Percentiles rank a stretch among this genome's conserved stretches.
Conservation (phyloP, 371 early-diverging fungal genomes). For the Basidiobolus meristosporus region DNA sequence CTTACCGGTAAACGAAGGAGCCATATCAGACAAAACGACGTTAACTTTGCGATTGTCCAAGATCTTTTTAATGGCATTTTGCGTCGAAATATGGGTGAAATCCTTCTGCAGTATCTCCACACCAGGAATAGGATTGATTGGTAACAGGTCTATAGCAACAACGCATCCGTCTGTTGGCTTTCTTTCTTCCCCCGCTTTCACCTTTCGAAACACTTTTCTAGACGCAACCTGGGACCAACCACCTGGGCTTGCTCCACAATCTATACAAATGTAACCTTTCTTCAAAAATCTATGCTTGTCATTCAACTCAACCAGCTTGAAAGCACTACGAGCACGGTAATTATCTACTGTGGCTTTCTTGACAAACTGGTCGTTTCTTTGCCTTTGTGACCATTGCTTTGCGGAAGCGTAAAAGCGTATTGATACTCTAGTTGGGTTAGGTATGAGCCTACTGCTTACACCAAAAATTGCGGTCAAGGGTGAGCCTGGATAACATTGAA, state of each 20-base stretch:
- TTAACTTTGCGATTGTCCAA: conserved; percentile 21
- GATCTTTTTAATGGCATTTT: conserved; percentile 13
- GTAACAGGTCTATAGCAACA: conserved; percentile 51
- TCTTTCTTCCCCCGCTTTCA: conserved; percentile 1
- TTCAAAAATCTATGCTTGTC: conserved; percentile 45
- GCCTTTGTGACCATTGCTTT: conserved; percentile 41
- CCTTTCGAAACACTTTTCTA: conserved; percentile 7
- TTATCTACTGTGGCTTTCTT: conserved; percentile 39
- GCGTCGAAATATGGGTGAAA: conserved; percentile 17
- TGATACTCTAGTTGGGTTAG: too few relatives aligned
- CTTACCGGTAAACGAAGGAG: conserved; percentile 46
- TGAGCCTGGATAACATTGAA: too few relatives aligned
- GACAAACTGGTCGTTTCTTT: conserved; percentile 50
- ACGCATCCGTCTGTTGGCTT: conserved; percentile 12
- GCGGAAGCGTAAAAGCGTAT: conserved; percentile 13
- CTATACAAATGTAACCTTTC: conserved; percentile 34
- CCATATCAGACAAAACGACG: conserved; percentile 61
- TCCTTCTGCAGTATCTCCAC: conserved; percentile 46
- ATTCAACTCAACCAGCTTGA: conserved; percentile 67
- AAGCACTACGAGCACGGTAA: conserved; percentile 75
- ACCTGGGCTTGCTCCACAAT: conserved; percentile 83
- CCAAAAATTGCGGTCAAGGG: too few relatives aligned
- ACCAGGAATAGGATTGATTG: conserved; percentile 41
- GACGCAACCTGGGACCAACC: conserved; percentile 84
- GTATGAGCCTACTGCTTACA: too few relatives aligned